Evolutionary conservation across 2,329 filamentous ascomycete species (phyloP), one percentile per base, ranked within the genome.

Genomic region (Chalaropsis thielavioides): DNA sequence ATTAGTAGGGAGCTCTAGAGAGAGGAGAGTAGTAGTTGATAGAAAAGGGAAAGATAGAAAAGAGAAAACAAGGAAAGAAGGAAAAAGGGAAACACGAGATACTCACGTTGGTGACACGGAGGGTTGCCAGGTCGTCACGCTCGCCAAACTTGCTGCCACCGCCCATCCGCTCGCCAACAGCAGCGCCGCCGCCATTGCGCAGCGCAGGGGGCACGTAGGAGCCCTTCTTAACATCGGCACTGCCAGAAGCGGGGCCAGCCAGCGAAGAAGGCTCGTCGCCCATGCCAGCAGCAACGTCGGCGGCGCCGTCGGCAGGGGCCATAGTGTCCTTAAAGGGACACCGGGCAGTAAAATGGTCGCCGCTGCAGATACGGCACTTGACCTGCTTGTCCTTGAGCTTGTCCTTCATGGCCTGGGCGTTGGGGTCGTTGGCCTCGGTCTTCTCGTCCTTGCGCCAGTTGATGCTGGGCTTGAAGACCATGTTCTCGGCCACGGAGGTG

Each of bases 261-360:
- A 49, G 11, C 19, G 62, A 22, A 0, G 70, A 24, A 17, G 72
- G 69, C 63, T 82, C 80, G 71, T 83, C 80, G 70, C 75, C 77
- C 76, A 81, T 76, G 65, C 80, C 81, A 61, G 80, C 81, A 41
- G 80, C 82, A 35, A 78, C 77, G 68, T 86, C 84, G 59, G 74
- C 75, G 65, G 77, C 79, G 51, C 51, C 84, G 70, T 86, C 85
- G 68, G 92, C 84, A 44, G 89, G 94, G 43, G 92, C 91, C 91
- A 99, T 96, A 72, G 92, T 99, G 76, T 97, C 94, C 82, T 97
- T 99, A 87, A 96, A 99, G 43, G 94, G 94, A 85, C 94, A 99
- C 76, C 94, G 88, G 70, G 92, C 92, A 51, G 94, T 99, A 82
- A 97, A 99, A 85, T 99, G 94, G 81, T 99, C 94, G 74, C 92